A percentile compares a stretch with the other conserved stretches of the same genome.
phyloP scores from a whole-genome alignment of 768 basidiomycete genomes.

The Boletales sp. region DNA sequence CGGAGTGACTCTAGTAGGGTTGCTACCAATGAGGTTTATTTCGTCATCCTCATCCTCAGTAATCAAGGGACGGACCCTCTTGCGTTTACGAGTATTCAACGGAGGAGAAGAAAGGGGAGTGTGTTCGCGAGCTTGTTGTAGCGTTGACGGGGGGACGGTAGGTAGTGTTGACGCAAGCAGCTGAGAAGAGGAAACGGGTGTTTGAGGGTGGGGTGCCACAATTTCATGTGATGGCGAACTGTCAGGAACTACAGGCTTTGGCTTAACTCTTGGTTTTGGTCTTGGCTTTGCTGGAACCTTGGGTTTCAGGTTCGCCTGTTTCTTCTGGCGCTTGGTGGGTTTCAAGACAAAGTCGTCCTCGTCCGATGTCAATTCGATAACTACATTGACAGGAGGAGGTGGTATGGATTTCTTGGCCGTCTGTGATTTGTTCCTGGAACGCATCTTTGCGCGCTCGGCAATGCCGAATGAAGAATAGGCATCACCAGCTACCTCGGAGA shows the following conservation, averaged over 20 bases:
- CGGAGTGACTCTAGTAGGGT: background rate
- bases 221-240: slow-evolving; percentile 15
- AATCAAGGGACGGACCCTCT: slow-evolving; percentile 11
- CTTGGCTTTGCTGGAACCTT: slow-evolving; percentile 23
- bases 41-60: slow-evolving; percentile 12
- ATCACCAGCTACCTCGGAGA: slow-evolving; percentile 14
- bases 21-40: slow-evolving; percentile 9
- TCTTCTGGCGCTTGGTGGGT: slow-evolving; percentile 28
- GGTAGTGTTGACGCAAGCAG: slow-evolving; percentile 33
- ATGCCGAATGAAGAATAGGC: slow-evolving; percentile 34
- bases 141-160: slow-evolving; percentile 23
- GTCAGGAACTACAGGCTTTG: slow-evolving; percentile 8
- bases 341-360: slow-evolving; percentile 37
- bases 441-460: slow-evolving; percentile 59
- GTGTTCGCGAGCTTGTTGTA: slow-evolving; percentile 18
- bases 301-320: slow-evolving; percentile 28
- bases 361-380: slow-evolving; percentile 47
- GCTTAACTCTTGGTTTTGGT: slow-evolving; percentile 25
- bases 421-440: slow-evolving; percentile 37
- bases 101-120: slow-evolving; percentile 26
- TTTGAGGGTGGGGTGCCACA: slow-evolving; percentile 21
- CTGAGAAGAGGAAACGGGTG: slow-evolving; percentile 30
- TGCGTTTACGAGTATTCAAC: slow-evolving; percentile 23
- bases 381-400: slow-evolving; percentile 19
- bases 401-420: slow-evolving; percentile 11